Evolutionary conservation across 129 eudicot species (phyloP).

Genomic region (Flaveria ramosissima): DNA sequence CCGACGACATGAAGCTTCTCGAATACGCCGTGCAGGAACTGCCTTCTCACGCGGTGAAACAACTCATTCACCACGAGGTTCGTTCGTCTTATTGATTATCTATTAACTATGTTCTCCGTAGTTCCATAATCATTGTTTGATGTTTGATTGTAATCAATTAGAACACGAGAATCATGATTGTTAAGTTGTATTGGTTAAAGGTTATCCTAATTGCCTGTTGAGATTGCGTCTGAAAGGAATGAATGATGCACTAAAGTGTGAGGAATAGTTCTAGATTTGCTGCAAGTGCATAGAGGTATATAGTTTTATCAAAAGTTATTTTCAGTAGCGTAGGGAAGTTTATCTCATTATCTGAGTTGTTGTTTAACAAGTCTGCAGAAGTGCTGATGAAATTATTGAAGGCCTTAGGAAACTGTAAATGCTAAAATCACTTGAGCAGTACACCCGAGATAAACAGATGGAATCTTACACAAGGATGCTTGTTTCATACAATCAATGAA

Average conservation of each 20-base stretch:
- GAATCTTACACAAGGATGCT: not conserved
- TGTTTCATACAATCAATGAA: not conserved
- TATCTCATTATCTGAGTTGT: not conserved
- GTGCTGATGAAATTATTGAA: not conserved
- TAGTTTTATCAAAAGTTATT: not conserved
- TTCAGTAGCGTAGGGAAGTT: not conserved
- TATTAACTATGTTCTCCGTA: not conserved
- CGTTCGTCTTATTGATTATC: not conserved
- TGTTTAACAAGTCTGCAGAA: not conserved
- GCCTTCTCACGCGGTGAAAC: slow-evolving; percentile 53
- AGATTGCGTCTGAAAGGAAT: slow-evolving; percentile 7
- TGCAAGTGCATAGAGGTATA: not conserved
- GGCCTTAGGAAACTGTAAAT: not conserved
- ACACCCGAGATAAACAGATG: not conserved
- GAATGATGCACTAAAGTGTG: not conserved
- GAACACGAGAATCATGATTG: not conserved
- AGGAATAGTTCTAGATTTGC: slow-evolving; percentile 3
- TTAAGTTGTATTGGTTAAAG: not conserved
- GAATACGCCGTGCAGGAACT: slow-evolving; percentile 48
- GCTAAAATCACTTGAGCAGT: not conserved
- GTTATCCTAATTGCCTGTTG: not conserved
- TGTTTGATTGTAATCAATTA: not conserved
- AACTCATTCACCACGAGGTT: slow-evolving; percentile 58
- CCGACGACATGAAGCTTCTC: slow-evolving; percentile 45
- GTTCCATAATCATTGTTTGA: no score